Conservation (phyloP, 225 moss, liverwort and hornwort species). For the Physcomitrium patens region DNA sequence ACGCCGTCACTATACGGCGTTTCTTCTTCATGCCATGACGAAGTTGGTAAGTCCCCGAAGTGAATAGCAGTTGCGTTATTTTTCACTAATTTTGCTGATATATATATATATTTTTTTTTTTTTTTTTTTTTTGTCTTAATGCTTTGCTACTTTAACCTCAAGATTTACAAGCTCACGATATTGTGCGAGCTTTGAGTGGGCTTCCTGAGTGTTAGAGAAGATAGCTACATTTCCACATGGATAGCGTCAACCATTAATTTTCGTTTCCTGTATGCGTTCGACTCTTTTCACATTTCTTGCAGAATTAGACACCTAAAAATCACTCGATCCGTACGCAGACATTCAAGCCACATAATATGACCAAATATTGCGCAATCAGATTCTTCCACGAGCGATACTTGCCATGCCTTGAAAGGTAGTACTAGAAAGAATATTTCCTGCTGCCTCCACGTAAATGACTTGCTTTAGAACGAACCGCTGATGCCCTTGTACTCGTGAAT, state of each 20-base stretch:
- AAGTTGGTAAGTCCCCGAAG: conserved; percentile 21
- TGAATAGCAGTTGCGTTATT: not conserved
- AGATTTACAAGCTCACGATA: not conserved
- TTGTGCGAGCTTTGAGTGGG: not conserved
- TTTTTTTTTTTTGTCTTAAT: not conserved
- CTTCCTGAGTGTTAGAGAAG: not conserved
- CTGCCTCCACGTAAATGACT: conserved; percentile 6
- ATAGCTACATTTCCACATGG: not conserved
- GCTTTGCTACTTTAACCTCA: not conserved
- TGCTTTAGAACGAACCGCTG: conserved; percentile 2
- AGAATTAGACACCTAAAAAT: not conserved
- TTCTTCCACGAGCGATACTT: conserved; percentile 58
- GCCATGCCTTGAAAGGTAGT: conserved; percentile 53
- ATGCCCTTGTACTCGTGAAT: conserved; percentile 14
- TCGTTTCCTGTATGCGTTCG: too few species aligned
- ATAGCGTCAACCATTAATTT: not conserved
- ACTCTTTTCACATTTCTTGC: too few species aligned
- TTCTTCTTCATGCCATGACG: conserved; percentile 27
- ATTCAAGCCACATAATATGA: conserved; percentile 37
- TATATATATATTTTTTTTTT: too few species aligned
- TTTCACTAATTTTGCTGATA: not conserved
- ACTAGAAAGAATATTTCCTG: not conserved
- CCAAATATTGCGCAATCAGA: conserved; percentile 58
- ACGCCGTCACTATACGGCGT: conserved; percentile 23
- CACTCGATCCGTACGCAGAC: conserved; percentile 17